Percentiles rank a stretch among this genome's conserved stretches.
phyloP scores from a whole-genome alignment of 1,139 yeast species.

The Tardiomyces blankii region DNA sequence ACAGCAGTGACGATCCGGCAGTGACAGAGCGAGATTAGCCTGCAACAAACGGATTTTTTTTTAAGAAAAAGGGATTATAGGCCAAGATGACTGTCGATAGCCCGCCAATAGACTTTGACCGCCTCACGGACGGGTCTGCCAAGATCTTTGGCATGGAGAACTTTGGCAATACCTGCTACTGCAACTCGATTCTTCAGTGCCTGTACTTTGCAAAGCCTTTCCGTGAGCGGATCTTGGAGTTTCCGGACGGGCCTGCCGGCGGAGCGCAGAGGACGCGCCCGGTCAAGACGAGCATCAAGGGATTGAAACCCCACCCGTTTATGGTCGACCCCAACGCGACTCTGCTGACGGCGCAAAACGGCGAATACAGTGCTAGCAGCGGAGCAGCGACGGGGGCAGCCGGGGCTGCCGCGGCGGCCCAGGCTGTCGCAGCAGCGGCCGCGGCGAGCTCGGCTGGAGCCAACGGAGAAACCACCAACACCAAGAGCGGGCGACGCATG shows the following conservation, averaged over 20 bases:
- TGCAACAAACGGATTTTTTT: too few relatives aligned
- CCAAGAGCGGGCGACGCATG: slow-evolving; percentile 6
- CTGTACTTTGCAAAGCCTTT: slow-evolving; percentile 65
- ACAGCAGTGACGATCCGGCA: too few relatives aligned
- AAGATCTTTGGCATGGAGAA: slow-evolving; percentile 89
- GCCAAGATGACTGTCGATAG: slow-evolving; percentile 8
- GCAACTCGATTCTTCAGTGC: slow-evolving; percentile 86
- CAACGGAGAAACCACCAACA: background rate
- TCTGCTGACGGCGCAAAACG: background rate
- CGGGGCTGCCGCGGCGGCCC: background rate
- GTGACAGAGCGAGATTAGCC: too few relatives aligned
- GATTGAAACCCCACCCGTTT: slow-evolving; percentile 26
- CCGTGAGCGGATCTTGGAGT: slow-evolving; percentile 43
- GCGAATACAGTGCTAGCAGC: background rate
- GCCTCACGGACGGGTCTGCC: slow-evolving; percentile 20
- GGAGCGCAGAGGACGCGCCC: slow-evolving; percentile 2
- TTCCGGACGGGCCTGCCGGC: slow-evolving; percentile 24
- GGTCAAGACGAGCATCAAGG: slow-evolving; percentile 16
- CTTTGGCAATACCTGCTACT: slow-evolving; percentile 88
- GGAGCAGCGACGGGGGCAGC: background rate
- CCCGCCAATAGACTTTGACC: slow-evolving; percentile 9
- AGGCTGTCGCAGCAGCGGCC: background rate
- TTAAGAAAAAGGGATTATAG: too few relatives aligned
- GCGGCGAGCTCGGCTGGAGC: background rate
- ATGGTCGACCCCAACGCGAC: slow-evolving; percentile 19